Base-by-base conservation (phyloP, 495 filamentous ascomycete genomes). In the Lindgomyces ingoldianus region DNA sequence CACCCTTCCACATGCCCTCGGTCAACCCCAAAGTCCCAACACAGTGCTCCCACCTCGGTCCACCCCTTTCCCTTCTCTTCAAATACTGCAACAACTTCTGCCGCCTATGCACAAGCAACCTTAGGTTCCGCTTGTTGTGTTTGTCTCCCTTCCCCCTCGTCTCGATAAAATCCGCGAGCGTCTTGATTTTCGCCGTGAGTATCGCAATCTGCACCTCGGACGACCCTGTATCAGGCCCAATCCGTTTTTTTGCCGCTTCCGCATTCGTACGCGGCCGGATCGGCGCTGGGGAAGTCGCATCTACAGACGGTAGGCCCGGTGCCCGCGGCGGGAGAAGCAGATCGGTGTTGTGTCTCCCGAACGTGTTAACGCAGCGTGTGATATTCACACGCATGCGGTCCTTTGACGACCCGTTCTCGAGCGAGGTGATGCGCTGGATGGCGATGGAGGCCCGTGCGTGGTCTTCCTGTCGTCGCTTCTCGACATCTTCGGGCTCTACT, bases 201-300 rank as follows among this genome's bases (percentile, higher is more conserved):
- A 99, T 94, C n/a, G 91, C 93, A 65, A 93, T 91, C 80, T 99
- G 94, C 47, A 99, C 94, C 76, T 99, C 94, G 19, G 89, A 87
- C 57, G 89, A 93, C 2, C 94, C 94, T 10, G 92, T 97, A 74
- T 99, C 94, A 0, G 86, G 88, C 0, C 94, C 94, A 12, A 88
- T 87, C 4, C 94, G 87, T 18, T 85, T 84, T 0, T 84, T 88
- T 72, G 83, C 82, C 47, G 48, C 53, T 19, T 57, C 59, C n/a
- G 46, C 33, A 45, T 62, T 68, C 21, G 48, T 71, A 64, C 52
- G 74, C 59, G 50, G 67, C 45, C 30, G 74, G 57, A 52, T 47
- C 21, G 44, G 33, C 36, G 41, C 44, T 24, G 56, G 57, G 4
- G 18, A 21, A 26, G n/a, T 42, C 8, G 58, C 30, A n/a, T 54